Base-by-base conservation (phyloP, 768 basidiomycete species). In the Lentinula guzmanii region DNA sequence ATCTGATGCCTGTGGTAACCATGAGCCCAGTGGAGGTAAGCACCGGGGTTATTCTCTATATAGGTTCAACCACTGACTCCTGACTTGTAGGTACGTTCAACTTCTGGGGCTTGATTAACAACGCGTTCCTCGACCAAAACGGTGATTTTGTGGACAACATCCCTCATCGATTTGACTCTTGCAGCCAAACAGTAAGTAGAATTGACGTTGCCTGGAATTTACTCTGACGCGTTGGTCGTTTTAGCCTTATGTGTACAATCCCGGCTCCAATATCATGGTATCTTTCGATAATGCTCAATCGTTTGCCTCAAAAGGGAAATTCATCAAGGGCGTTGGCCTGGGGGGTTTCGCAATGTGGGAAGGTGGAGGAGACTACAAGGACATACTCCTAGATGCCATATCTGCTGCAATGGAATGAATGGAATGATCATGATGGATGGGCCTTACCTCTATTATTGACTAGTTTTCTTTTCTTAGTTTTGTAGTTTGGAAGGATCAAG, bases 291-390 rank as follows among this genome's bases (percentile, higher is more conserved):
- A 82, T 66, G 71, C 75, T 21, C 21, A 79, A 75, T 77, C 77
- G 3, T 77, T 79, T 61, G 68, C 73, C n/a, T 78, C 77, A 52
- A 82, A 90, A 79, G 42, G 56, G 66, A 64, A 69, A 9, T 90
- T 82, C 71, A 86, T 90, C 68, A 77, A 77, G 61, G 62, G 71
- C 21, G 70, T 69, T 2, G 75, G 77, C 3, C 71, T 91, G 24
- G 76, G 74, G 62, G 89, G 89, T 3, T 90, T 90, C 68, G 71
- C 84, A 0, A 83, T 87, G 74, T 90, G 87, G 87, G 85, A 90
- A 65, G 81, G 84, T 61, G 87, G 84, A 31, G 86, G 89, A 4
- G 89, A 90, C 67, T 79, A 70, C 61, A 62, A 84, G 13, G 71
- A 78, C 52, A 78, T 79, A 63, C 71, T 83, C 42, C 61, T 82